Evolutionary conservation across 2,329 filamentous ascomycete species (phyloP).

Genomic region (Diaporthe citri): DNA sequence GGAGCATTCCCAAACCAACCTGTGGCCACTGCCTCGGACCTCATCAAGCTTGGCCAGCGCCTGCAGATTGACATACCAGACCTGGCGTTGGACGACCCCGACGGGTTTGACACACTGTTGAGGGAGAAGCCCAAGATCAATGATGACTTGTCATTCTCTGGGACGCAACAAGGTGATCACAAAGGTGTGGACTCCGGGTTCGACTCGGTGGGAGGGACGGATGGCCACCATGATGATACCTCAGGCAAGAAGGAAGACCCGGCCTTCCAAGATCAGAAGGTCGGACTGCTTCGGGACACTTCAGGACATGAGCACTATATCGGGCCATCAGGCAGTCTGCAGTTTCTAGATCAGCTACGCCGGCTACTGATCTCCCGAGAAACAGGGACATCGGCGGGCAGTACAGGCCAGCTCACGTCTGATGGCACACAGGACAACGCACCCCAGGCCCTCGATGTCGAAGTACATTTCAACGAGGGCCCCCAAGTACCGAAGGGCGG

Average conservation of each 20-base stretch:
- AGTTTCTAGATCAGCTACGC: slow-evolving; percentile 52
- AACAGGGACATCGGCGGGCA: background rate
- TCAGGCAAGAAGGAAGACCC: background rate
- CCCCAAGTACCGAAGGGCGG: background rate
- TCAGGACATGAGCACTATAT: slow-evolving; percentile 54
- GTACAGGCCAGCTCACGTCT: background rate
- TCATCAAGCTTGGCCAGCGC: slow-evolving; percentile 48
- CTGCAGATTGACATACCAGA: slow-evolving; percentile 53
- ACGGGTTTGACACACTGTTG: background rate
- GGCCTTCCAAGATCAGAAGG: slow-evolving; percentile 16
- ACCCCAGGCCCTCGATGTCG: background rate
- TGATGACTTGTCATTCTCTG: background rate
- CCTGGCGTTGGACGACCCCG: slow-evolving; percentile 41
- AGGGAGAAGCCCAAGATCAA: background rate
- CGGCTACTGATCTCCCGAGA: slow-evolving; percentile 19
- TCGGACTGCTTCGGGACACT: slow-evolving; percentile 49
- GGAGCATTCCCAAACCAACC: slow-evolving; percentile 47
- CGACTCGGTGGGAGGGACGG: background rate
- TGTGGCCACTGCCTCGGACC: slow-evolving; percentile 47
- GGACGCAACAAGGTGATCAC: background rate
- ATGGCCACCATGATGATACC: background rate
- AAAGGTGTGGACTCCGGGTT: background rate
- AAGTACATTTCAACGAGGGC: background rate
- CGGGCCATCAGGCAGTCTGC: slow-evolving; percentile 53
- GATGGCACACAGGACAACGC: background rate